A percentile compares a stretch with the other conserved stretches of the same genome.
Conservation (phyloP, 73 alveolate genomes). For the Paramecium pentaurelia region DNA sequence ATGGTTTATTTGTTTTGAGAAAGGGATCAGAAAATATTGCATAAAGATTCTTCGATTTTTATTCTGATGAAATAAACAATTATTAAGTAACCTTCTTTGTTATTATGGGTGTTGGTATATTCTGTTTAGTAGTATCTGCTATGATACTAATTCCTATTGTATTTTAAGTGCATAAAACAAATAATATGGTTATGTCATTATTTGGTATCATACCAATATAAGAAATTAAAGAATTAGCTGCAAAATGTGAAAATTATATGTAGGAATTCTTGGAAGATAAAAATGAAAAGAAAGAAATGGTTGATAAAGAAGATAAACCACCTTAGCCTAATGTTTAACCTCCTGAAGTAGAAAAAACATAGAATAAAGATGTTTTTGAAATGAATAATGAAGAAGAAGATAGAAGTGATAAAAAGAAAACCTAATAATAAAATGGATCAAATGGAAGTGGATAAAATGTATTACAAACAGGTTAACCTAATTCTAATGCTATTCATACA, state of each 20-base stretch:
- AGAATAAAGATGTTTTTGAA: slow-evolving; percentile 21
- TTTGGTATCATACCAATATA: slow-evolving; percentile 57
- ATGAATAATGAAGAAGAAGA: slow-evolving; percentile 37
- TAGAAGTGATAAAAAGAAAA: neutral
- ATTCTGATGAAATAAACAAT: slow-evolving; percentile 9
- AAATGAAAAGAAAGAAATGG: slow-evolving; percentile 14
- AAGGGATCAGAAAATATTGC: slow-evolving; percentile 53
- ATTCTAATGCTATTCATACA: slow-evolving; percentile 32
- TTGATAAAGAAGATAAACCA: slow-evolving; percentile 16
- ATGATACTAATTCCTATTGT: slow-evolving; percentile 51
- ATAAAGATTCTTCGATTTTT: slow-evolving; percentile 25
- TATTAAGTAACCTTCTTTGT: slow-evolving; percentile 21
- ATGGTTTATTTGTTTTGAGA: slow-evolving; percentile 55
- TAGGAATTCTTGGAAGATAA: slow-evolving; percentile 52
- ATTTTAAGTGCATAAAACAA: slow-evolving; percentile 53
- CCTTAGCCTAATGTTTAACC: neutral
- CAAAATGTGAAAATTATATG: slow-evolving; percentile 57
- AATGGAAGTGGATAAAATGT: slow-evolving; percentile 15
- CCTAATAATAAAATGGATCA: neutral
- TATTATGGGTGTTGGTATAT: slow-evolving; percentile 54
- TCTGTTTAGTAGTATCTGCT: slow-evolving; percentile 46
- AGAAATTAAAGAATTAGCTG: slow-evolving; percentile 56
- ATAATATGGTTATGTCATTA: slow-evolving; percentile 54
- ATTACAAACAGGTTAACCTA: neutral
- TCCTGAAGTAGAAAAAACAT: neutral